Evolutionary conservation across 805 yeast genomes (phyloP), one percentile per base, ranked within the genome.

Genomic region (Yamadazyma laniorum): DNA sequence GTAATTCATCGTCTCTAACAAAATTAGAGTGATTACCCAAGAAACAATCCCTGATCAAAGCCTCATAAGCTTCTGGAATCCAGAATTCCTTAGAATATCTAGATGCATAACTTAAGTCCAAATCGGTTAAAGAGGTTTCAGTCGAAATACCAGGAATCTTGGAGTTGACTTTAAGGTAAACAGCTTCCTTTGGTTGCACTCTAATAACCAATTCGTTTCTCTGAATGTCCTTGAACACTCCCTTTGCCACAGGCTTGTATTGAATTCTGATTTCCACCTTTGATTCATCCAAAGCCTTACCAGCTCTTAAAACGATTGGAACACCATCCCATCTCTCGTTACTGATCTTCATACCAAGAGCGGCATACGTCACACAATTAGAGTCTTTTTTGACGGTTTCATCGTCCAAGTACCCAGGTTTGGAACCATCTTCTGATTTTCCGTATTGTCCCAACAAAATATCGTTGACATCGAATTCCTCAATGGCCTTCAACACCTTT

Each of bases 321-420:
- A 93, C 98, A 55, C 98, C 98, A 47, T 85, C 93, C 99, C 99
- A 93, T 59, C 97, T 80, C 66, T 93, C 98, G 63, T 90, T 93
- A 55, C 80, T 73, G 61, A 93, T 85, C 48, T 80, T 70, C 45
- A 91, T 58, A 16, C 82, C 77, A 42, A 93, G 58, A 3, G 96
- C 96, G 9, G 97, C 96, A 62, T 77, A 93, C 3, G 99, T 93
- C 40, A 89, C 88, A 58, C 95, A 85, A 61, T 85, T 86, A 39
- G 96, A 87, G 47, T 75, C 81, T 36, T 76, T 69, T 48, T 80
- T 74, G 43, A 93, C 97, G 13, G 97, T 86, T 30, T 83, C 88
- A 60, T 93, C 99, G 58, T 93, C 99, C 44, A 82, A 61, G 66
- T 93, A 93, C 8, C 85, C 85, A 11, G 98, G 98, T 67, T 90